Evolutionary conservation across 441 rosid genomes (phyloP).

Genomic region (Pelargonium citronellum): DNA sequence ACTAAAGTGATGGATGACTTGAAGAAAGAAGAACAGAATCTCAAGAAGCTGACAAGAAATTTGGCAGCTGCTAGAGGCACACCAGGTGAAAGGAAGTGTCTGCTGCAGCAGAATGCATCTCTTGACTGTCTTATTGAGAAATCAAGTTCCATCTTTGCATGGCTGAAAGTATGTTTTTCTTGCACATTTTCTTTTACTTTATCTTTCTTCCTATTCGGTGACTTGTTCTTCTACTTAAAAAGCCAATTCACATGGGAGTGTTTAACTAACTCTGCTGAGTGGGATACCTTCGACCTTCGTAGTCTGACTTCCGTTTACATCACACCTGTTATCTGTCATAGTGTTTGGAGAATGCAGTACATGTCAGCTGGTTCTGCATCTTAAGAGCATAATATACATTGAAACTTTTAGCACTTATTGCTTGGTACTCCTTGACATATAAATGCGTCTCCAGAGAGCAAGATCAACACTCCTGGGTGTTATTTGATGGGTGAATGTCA

Average conservation of each 20-base stretch:
- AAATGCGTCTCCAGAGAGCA: neutral
- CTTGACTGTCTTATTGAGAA: conserved; percentile 86
- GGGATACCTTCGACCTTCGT: neutral
- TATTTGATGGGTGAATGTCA: neutral
- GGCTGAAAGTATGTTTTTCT: conserved; percentile 57
- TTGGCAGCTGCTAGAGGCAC: conserved; percentile 50
- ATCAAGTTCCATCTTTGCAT: conserved; percentile 60
- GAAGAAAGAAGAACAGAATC: conserved; percentile 70
- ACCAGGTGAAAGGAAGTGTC: conserved; percentile 54
- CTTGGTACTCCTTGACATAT: neutral
- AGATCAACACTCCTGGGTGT: neutral
- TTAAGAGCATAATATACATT: neutral
- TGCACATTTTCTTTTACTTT: neutral
- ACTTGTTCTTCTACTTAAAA: conserved; percentile 4
- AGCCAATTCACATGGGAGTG: neutral
- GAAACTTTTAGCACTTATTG: neutral
- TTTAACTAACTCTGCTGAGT: neutral
- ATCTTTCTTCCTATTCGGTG: neutral
- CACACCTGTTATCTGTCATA: neutral
- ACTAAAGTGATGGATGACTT: conserved; percentile 59
- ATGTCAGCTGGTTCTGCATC: neutral
- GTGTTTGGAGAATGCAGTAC: conserved; percentile 3
- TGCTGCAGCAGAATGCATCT: conserved; percentile 50
- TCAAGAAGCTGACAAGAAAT: conserved; percentile 67
- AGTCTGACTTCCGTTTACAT: neutral